Conservation (phyloP, 2,329 filamentous ascomycete species). For the Clonostachys rosea region DNA sequence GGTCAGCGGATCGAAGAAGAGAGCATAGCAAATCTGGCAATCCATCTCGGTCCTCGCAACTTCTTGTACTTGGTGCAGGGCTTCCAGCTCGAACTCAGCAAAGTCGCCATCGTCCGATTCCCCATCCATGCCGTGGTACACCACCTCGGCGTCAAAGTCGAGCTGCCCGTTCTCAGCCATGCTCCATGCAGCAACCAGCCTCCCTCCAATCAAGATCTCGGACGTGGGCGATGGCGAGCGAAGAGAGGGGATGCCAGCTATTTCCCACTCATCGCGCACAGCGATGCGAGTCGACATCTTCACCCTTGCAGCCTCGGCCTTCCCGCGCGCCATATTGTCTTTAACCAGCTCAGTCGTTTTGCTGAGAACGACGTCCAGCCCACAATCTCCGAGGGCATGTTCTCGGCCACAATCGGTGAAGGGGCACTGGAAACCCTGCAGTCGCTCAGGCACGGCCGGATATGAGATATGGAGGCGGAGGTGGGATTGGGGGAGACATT, state of each 20-base stretch:
- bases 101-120: constrained; percentile 15
- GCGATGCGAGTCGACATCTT: constrained; percentile 23
- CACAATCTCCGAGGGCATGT: constrained; percentile 74
- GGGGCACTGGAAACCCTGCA: constrained; percentile 71
- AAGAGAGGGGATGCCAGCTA: neutral
- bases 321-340: constrained; percentile 40
- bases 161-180: constrained; percentile 60
- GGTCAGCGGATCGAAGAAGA: constrained; percentile 79
- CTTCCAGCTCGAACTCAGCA: constrained; percentile 1
- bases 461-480: constrained; percentile 70
- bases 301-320: constrained; percentile 13
- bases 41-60: constrained; percentile 68
- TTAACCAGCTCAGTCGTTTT: constrained; percentile 63
- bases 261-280: constrained; percentile 33
- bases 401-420: constrained; percentile 61
- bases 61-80: constrained; percentile 53
- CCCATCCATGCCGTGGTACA: constrained; percentile 27
- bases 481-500: constrained; percentile 66
- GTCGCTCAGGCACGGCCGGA: constrained; percentile 61
- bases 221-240: constrained; percentile 19
- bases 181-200: constrained; percentile 61
- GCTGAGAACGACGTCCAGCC: constrained; percentile 68
- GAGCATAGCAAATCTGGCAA: constrained; percentile 81
- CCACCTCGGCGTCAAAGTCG: constrained; percentile 48
- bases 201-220: constrained; percentile 45